Conservation (phyloP, 106 monocot genomes). For the Apostasia shenzhenica region DNA sequence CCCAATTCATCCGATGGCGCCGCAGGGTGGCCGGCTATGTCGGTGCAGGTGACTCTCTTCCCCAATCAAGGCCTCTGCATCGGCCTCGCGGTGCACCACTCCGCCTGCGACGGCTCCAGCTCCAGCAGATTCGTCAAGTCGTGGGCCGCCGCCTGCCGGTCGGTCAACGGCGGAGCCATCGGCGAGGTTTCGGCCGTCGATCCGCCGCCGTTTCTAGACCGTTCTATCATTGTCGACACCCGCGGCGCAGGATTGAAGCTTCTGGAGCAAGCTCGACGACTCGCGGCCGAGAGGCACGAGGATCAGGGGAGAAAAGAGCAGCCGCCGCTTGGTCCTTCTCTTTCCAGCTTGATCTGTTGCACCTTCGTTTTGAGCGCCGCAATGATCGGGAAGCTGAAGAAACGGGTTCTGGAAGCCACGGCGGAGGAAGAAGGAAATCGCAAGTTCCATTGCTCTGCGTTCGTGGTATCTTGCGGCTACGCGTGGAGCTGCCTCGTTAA, state of each 20-base stretch:
- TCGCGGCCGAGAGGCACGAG: neutral
- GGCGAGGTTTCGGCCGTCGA: too few species aligned
- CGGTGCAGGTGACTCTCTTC: constrained; percentile 26
- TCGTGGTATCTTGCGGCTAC: constrained; percentile 15
- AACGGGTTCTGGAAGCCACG: neutral
- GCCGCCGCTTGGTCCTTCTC: too few species aligned
- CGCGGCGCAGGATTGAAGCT: neutral
- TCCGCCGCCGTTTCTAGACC: neutral
- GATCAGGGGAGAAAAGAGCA: neutral
- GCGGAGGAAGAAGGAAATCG: neutral
- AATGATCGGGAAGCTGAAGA: neutral
- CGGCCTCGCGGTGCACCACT: constrained; percentile 12
- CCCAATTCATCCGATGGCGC: too few species aligned
- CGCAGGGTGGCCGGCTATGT: neutral
- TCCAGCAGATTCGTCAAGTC: constrained; percentile 18
- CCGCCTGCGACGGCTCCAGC: constrained; percentile 18
- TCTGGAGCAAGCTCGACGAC: neutral
- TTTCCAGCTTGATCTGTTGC: neutral
- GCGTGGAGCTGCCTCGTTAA: constrained; percentile 13
- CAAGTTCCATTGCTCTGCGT: constrained; percentile 19
- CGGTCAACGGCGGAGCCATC: too few species aligned
- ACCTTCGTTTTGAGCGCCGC: neutral
- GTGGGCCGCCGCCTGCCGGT: constrained; percentile 11
- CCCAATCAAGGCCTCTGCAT: constrained; percentile 18
- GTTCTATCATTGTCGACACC: neutral